These are phyloP conservation scores for Acidiella bohemica DNA, from an alignment of 495 filamentous ascomycete species.

Conservation along the genomic window DNA sequence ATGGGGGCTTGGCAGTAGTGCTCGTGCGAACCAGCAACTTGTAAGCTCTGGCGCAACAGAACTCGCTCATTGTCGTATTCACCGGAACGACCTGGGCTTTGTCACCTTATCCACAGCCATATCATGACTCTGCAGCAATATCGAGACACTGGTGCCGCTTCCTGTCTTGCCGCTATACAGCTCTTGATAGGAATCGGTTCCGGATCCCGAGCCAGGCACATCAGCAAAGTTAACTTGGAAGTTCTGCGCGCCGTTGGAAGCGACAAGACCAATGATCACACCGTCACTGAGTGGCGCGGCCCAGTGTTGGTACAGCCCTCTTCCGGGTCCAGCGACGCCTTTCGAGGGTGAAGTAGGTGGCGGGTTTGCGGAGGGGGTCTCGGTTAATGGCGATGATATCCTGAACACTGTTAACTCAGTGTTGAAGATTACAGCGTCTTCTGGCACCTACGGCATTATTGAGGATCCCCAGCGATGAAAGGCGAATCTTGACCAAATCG, in stretches of 20 bases:
- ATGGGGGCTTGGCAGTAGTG: no score
- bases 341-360: not conserved
- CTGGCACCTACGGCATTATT: not conserved
- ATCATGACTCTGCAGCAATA: not conserved
- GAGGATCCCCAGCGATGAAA: not conserved
- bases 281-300: not conserved
- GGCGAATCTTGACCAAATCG: not conserved
- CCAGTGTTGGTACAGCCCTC: not conserved
- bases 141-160: not conserved
- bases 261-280: not conserved
- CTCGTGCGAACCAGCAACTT: no score
- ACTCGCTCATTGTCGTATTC: no score
- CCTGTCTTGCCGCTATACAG: not conserved
- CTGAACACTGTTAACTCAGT: not conserved
- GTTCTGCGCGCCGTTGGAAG: not conserved
- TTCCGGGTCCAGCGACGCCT: not conserved
- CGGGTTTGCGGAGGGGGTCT: not conserved
- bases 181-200: not conserved
- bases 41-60: no score
- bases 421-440: not conserved
- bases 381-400: not conserved
- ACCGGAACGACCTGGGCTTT: no score
- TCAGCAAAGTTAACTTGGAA: not conserved
- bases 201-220: not conserved
- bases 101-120: not conserved